Percentiles rank a stretch among this genome's conserved stretches.
Conservation (phyloP, 2,329 filamentous ascomycete genomes). For the Aspergillus arachidicola region DNA sequence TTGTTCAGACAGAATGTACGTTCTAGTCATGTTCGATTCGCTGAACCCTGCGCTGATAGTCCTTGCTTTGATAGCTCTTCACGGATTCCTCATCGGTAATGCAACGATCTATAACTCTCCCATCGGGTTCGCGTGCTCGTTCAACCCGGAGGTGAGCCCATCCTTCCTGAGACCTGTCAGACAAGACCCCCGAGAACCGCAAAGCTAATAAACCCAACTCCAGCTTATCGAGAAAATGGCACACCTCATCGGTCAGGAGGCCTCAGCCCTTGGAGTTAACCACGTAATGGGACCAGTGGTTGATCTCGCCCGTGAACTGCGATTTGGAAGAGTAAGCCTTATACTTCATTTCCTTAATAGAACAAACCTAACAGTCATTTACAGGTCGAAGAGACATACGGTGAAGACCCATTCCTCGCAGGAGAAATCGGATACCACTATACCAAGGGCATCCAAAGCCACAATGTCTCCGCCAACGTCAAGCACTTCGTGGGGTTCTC, state of each 20-base stretch:
- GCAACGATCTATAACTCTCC: slow-evolving; percentile 80
- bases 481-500: slow-evolving; percentile 77
- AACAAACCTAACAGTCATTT: background rate
- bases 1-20: slow-evolving; percentile 70
- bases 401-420: slow-evolving; percentile 68
- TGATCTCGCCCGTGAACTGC: slow-evolving; percentile 70
- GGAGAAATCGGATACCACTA: slow-evolving; percentile 68
- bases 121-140: slow-evolving; percentile 71
- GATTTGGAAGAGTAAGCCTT: slow-evolving; percentile 62
- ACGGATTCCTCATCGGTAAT: slow-evolving; percentile 71
- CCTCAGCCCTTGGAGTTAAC: slow-evolving; percentile 68
- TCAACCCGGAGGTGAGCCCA: slow-evolving; percentile 57
- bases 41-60: background rate
- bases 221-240: slow-evolving; percentile 67
- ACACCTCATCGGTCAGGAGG: slow-evolving; percentile 65
- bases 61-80: slow-evolving; percentile 48
- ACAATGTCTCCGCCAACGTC: slow-evolving; percentile 69
- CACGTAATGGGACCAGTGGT: slow-evolving; percentile 72
- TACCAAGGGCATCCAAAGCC: slow-evolving; percentile 63
- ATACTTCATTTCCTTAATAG: background rate
- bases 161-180: background rate
- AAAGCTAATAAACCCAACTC: background rate
- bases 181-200: background rate
- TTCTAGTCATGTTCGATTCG: background rate
- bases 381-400: slow-evolving; percentile 69